phyloP scores from a whole-genome alignment of 2,329 filamentous ascomycete species.

The Pseudogymnoascus sp. region DNA sequence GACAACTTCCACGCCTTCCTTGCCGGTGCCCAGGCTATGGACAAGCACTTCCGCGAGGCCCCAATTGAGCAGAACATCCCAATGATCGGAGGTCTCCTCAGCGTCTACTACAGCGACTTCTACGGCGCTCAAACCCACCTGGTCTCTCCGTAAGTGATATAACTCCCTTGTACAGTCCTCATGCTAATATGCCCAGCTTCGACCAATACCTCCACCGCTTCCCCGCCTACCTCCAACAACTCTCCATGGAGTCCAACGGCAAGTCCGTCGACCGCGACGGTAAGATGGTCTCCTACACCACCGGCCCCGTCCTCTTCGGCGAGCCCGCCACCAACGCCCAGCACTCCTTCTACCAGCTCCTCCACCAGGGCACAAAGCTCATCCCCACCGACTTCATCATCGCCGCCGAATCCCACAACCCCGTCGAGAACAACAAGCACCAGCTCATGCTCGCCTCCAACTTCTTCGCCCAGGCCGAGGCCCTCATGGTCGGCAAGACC shows the following conservation, averaged over 20 bases:
- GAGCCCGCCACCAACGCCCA: constrained; percentile 98
- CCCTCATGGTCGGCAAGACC: constrained; percentile 85
- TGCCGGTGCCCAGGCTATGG: constrained; percentile 90
- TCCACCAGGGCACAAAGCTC: constrained; percentile 98
- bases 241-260: constrained; percentile 99
- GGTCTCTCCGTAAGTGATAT: constrained; percentile 65
- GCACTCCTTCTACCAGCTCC: constrained; percentile 99
- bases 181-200: constrained; percentile 42
- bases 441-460: constrained; percentile 94
- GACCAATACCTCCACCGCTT: constrained; percentile 99
- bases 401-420: constrained; percentile 94
- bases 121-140: constrained; percentile 97
- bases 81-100: constrained; percentile 80
- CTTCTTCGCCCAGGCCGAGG: constrained; percentile 84
- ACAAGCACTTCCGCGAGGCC: constrained; percentile 91
- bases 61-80: constrained; percentile 94
- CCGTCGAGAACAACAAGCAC: constrained; percentile 82
- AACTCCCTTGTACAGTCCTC: too few species aligned
- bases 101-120: constrained; percentile 98
- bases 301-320: constrained; percentile 89
- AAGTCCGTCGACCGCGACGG: constrained; percentile 92
- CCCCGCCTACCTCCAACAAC: constrained; percentile 96
- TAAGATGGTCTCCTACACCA: constrained; percentile 92
- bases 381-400: constrained; percentile 98
- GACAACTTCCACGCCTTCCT: constrained; percentile 98